Evolutionary conservation across 345 rosid genomes (phyloP).

Genomic region (Arabis alpina): DNA sequence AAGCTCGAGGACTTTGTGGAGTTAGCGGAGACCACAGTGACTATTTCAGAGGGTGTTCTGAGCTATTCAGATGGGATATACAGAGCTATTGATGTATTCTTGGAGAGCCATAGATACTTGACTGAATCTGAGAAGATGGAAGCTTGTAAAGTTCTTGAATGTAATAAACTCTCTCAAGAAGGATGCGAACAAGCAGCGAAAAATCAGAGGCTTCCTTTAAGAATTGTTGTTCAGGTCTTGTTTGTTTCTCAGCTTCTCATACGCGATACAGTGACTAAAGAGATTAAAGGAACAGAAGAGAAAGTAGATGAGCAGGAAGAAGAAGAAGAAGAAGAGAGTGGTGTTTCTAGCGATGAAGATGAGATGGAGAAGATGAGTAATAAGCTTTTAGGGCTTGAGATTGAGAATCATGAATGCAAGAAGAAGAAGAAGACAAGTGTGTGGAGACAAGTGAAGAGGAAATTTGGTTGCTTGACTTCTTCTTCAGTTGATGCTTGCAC

Average conservation of each 20-base stretch:
- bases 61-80: conserved; percentile 68
- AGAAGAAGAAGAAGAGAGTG: conserved; percentile 38
- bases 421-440: conserved; percentile 51
- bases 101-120: conserved; percentile 63
- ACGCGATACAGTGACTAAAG: conserved; percentile 52
- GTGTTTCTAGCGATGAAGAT: conserved; percentile 21
- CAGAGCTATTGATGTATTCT: conserved; percentile 69
- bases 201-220: conserved; percentile 69
- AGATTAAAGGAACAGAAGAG: conserved; percentile 39
- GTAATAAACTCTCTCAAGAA: conserved; percentile 63
- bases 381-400: conserved; percentile 55
- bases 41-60: conserved; percentile 51
- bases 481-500: conserved; percentile 34
- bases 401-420: conserved; percentile 43
- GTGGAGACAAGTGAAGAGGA: conserved; percentile 88
- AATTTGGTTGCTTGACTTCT: conserved; percentile 68
- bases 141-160: conserved; percentile 67
- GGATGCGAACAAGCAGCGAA: conserved; percentile 65
- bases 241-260: conserved; percentile 64
- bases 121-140: conserved; percentile 70
- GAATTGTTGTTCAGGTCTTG: conserved; percentile 61
- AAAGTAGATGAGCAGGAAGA: conserved; percentile 4
- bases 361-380: conserved; percentile 49
- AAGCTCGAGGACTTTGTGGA: conserved; percentile 54
- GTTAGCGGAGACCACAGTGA: conserved; percentile 57